phyloP scores from a whole-genome alignment of 129 eudicot species.

The Flaveria robusta region DNA sequence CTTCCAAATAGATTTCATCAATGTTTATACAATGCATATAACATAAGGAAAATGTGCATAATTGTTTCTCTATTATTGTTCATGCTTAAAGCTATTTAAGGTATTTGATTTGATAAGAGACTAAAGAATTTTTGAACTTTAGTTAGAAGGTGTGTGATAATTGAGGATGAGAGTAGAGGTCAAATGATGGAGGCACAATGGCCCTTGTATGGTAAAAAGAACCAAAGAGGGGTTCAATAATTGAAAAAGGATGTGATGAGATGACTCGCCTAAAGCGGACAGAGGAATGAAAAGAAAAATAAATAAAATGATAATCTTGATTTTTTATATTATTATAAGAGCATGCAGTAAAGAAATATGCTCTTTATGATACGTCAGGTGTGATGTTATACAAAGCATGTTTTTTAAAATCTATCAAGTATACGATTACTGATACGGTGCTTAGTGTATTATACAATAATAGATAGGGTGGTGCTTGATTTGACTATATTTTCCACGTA shows the following conservation, averaged over 20 bases:
- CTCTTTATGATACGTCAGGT: background rate
- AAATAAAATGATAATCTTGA: background rate
- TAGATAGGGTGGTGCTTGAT: too few relatives aligned
- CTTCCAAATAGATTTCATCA: conserved; percentile 26
- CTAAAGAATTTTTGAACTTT: conserved; percentile 6
- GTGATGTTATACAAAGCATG: too few relatives aligned
- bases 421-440: too few relatives aligned
- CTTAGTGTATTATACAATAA: too few relatives aligned
- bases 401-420: too few relatives aligned
- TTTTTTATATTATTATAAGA: background rate
- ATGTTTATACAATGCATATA: conserved; percentile 19
- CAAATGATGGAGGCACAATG: conserved; percentile 34
- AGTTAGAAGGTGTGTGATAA: conserved; percentile 4
- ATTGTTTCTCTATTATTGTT: conserved; percentile 26
- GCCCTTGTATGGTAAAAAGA: conserved; percentile 35
- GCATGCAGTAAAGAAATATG: background rate
- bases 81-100: conserved; percentile 15
- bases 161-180: conserved; percentile 23
- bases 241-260: conserved; percentile 28
- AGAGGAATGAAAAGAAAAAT: conserved; percentile 18
- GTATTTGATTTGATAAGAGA: conserved; percentile 17
- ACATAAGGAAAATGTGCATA: conserved; percentile 23
- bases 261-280: conserved; percentile 34
- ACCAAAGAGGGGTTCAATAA: conserved; percentile 33
- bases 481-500: too few relatives aligned